A percentile compares a stretch with the other conserved stretches of the same genome.
Evolutionary conservation across 495 filamentous ascomycete genomes (phyloP).

Genomic region (Penicillium cosmopolitanum): DNA sequence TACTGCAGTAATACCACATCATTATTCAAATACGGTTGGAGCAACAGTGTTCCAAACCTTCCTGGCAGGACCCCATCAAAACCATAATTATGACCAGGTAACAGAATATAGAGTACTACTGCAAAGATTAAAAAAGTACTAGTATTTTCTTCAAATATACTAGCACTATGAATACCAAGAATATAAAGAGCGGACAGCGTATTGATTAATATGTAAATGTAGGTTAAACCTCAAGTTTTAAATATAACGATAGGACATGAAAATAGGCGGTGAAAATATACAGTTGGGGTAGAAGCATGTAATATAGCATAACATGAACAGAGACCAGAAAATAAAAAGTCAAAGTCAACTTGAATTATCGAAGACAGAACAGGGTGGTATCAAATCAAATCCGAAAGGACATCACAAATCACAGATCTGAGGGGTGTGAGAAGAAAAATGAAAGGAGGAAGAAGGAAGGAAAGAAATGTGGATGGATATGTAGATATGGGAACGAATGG

Average conservation of each 20-base stretch:
- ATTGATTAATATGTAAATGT: constrained; percentile 34
- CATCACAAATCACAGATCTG: constrained; percentile 26
- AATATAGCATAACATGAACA: constrained; percentile 4
- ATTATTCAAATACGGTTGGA: too few relatives aligned
- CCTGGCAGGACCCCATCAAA: too few relatives aligned
- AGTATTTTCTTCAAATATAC: too few relatives aligned
- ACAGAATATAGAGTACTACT: too few relatives aligned
- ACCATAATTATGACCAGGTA: too few relatives aligned
- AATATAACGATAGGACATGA: constrained; percentile 18
- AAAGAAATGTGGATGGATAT: background rate
- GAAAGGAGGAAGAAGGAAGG: constrained; percentile 15
- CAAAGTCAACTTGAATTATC: too few relatives aligned
- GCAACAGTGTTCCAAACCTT: too few relatives aligned
- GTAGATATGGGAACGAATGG: background rate
- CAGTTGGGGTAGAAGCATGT: constrained; percentile 3
- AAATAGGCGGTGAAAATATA: constrained; percentile 23
- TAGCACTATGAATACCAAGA: background rate
- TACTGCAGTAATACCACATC: too few relatives aligned
- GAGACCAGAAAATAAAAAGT: background rate
- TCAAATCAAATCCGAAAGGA: constrained; percentile 34
- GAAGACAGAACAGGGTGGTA: constrained; percentile 29
- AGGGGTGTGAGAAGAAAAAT: constrained; percentile 12
- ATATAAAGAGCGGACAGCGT: constrained; percentile 19
- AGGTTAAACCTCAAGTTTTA: constrained; percentile 7
- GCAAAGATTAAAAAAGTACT: too few relatives aligned